A percentile compares a stretch with the other conserved stretches of the same genome.
Evolutionary conservation across 768 basidiomycete genomes (phyloP).

Genomic region (button mushroom (Agaricus bisporus)): DNA sequence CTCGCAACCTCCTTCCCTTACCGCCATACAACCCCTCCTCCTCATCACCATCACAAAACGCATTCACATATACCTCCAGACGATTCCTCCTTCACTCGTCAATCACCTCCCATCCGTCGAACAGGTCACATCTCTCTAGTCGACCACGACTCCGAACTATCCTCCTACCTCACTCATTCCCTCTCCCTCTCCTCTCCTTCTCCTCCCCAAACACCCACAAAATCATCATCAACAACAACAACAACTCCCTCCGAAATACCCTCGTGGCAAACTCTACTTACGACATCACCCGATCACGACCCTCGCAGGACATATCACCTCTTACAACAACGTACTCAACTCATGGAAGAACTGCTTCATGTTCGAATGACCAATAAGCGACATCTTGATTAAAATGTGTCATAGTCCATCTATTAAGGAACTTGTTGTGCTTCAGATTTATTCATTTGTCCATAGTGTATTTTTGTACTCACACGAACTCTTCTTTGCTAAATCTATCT

Average conservation of each 20-base stretch:
- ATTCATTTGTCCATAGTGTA: too few species aligned
- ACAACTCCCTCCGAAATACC: background rate
- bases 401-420: too few species aligned
- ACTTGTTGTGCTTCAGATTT: too few species aligned
- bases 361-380: background rate
- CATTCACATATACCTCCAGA: background rate
- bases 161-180: background rate
- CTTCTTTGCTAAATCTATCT: too few species aligned
- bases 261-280: conserved; percentile 1
- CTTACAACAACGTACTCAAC: conserved; percentile 4
- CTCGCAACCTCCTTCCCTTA: conserved; percentile 18
- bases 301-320: conserved; percentile 5
- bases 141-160: conserved; percentile 14
- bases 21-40: conserved; percentile 14
- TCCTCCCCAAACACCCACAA: background rate
- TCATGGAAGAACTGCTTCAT: conserved; percentile 8
- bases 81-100: conserved; percentile 4
- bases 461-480: too few species aligned
- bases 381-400: background rate
- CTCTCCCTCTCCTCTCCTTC: background rate
- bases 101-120: conserved; percentile 3
- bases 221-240: background rate
- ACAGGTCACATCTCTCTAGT: conserved; percentile 10
- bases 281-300: background rate
- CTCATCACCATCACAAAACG: too few species aligned